Conservation (phyloP, 768 basidiomycete genomes). For the Inosperma sp. region DNA sequence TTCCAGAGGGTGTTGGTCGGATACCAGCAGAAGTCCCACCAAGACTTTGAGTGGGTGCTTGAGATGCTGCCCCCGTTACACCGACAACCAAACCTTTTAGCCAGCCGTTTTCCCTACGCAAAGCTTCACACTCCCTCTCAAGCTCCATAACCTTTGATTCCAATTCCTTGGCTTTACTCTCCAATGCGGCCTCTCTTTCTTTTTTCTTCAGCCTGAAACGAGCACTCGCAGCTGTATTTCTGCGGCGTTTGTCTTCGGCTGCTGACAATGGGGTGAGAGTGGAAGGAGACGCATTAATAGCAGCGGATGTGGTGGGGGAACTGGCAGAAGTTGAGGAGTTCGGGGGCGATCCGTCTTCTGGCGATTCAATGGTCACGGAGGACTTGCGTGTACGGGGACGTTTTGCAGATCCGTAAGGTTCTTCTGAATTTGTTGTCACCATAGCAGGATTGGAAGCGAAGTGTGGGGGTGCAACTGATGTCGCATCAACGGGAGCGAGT, state of each 20-base stretch:
- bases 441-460: constrained; percentile 12
- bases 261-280: constrained; percentile 36
- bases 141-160: constrained; percentile 74
- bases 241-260: constrained; percentile 85
- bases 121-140: constrained; percentile 86
- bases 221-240: constrained; percentile 90
- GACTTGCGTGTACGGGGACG: constrained; percentile 53
- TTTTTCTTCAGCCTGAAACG: constrained; percentile 96
- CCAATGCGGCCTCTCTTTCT: constrained; percentile 86
- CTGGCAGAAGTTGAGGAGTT: background rate
- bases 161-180: constrained; percentile 79
- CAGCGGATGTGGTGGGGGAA: constrained; percentile 11
- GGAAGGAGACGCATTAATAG: constrained; percentile 17
- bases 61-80: constrained; percentile 67
- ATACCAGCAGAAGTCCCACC: constrained; percentile 16
- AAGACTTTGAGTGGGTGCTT: constrained; percentile 25
- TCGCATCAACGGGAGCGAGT: constrained; percentile 17
- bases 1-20: constrained; percentile 20
- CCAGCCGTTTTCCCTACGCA: constrained; percentile 90
- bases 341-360: constrained; percentile 22
- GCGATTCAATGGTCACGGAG: constrained; percentile 35
- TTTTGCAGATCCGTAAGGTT: constrained; percentile 41
- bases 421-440: constrained; percentile 25
- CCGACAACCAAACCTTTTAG: constrained; percentile 86
- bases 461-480: constrained; percentile 7